Percentiles rank a stretch among this genome's conserved stretches.
Evolutionary conservation across 805 yeast genomes (phyloP).

Genomic region (Metschnikowia santaceciliae): DNA sequence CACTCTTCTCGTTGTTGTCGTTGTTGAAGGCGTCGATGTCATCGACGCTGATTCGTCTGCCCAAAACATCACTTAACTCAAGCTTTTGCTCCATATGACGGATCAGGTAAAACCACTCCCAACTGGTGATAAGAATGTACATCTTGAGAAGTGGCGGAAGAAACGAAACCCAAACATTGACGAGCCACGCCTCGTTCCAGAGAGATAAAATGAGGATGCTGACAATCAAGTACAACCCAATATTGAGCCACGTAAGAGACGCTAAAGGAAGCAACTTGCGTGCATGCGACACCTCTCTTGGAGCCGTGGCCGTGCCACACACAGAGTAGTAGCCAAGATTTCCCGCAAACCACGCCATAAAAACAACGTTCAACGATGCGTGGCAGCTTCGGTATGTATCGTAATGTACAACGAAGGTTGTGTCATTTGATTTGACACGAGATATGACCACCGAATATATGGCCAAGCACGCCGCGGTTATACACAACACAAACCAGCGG

Average conservation of each 20-base stretch:
- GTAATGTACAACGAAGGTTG: constrained; percentile 5
- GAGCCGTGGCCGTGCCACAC: constrained; percentile 26
- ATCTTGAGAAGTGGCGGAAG: constrained; percentile 44
- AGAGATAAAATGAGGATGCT: constrained; percentile 24
- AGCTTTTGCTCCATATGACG: constrained; percentile 44
- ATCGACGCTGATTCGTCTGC: constrained; percentile 52
- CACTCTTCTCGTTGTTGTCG: constrained; percentile 23
- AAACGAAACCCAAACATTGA: constrained; percentile 48
- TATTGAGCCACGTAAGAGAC: constrained; percentile 36
- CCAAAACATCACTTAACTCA: constrained; percentile 58
- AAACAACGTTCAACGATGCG: constrained; percentile 23
- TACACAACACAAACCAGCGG: constrained; percentile 18
- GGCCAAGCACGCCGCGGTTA: constrained; percentile 17
- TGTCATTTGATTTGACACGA: constrained; percentile 13
- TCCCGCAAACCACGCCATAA: constrained; percentile 27
- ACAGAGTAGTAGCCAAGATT: constrained; percentile 38
- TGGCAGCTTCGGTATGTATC: constrained; percentile 2
- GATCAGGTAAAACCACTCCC: constrained; percentile 66
- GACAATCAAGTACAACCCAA: constrained; percentile 36
- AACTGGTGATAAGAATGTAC: constrained; percentile 48
- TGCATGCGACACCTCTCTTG: constrained; percentile 43
- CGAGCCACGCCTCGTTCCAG: constrained; percentile 31
- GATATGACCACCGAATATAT: constrained; percentile 7
- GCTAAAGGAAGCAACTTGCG: constrained; percentile 48
- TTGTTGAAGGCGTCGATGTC: constrained; percentile 26